Percentiles rank a stretch among this genome's conserved stretches.
These are phyloP conservation scores for Fusarium succisae DNA, from an alignment of 2,329 filamentous ascomycete species.

Conservation along the genomic window DNA sequence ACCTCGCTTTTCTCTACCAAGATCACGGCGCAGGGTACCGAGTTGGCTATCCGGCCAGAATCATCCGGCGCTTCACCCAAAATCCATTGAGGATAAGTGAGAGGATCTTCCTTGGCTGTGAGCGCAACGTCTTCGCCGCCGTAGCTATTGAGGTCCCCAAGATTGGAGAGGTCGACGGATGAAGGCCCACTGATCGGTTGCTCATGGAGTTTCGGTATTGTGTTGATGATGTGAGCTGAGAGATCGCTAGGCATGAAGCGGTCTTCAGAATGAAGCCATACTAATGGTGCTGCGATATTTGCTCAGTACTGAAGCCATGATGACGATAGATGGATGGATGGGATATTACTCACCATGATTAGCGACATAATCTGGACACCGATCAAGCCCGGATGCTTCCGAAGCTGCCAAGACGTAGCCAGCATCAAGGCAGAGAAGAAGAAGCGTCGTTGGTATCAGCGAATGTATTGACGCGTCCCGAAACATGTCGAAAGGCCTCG, in stretches of 20 bases:
- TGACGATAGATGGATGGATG: not conserved
- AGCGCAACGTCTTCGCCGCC: constrained; percentile 31
- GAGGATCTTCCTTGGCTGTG: constrained; percentile 43
- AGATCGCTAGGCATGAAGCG: constrained; percentile 45
- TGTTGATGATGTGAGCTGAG: constrained; percentile 43
- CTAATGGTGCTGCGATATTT: constrained; percentile 40
- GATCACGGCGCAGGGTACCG: constrained; percentile 45
- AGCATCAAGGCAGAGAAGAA: constrained; percentile 4
- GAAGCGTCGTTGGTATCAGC: constrained; percentile 1
- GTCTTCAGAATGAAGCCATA: constrained; percentile 48
- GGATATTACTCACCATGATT: constrained; percentile 41
- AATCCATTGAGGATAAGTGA: constrained; percentile 42
- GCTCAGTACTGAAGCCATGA: not conserved
- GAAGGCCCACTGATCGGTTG: constrained; percentile 33
- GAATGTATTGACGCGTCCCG: not conserved
- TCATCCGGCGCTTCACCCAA: constrained; percentile 39
- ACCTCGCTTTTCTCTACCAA: constrained; percentile 41
- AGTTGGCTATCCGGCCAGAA: constrained; percentile 32
- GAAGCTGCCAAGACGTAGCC: constrained; percentile 11
- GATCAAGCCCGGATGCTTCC: constrained; percentile 6
- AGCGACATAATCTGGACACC: constrained; percentile 44
- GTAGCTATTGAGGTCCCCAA: constrained; percentile 41
- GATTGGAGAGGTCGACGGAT: constrained; percentile 41
- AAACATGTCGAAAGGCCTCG: constrained; percentile 13
- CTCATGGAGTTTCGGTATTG: constrained; percentile 37